Conservation (phyloP, 441 rosid species). For the Syzygium malaccense region DNA sequence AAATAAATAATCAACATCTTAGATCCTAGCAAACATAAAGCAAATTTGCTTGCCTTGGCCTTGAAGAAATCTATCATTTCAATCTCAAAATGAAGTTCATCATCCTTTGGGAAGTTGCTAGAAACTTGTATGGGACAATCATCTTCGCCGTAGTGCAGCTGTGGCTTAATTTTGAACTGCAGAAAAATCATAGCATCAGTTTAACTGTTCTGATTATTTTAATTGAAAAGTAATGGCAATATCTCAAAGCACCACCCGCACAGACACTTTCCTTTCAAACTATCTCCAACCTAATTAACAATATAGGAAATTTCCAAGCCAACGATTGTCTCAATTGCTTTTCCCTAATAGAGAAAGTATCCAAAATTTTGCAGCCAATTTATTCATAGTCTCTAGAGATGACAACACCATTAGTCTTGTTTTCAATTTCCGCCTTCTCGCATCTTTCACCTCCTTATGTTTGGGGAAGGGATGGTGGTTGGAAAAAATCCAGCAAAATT, state of each 20-base stretch:
- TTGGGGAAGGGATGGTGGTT: neutral
- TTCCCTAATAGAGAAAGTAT: neutral
- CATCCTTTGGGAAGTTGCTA: conserved; percentile 68
- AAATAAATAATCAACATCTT: neutral
- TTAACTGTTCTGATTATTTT: neutral
- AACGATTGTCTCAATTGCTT: neutral
- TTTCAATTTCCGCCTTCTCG: neutral
- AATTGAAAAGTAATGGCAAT: neutral
- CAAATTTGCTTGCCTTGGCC: conserved; percentile 56
- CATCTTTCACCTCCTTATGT: neutral
- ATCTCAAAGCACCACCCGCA: neutral
- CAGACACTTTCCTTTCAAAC: neutral
- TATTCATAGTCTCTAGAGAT: neutral
- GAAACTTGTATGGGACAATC: conserved; percentile 79
- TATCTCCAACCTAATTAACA: neutral
- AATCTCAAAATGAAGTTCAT: conserved; percentile 96
- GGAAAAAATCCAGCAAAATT: neutral
- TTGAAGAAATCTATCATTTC: conserved; percentile 76
- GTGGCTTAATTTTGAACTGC: conserved; percentile 95
- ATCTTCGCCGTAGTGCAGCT: conserved; percentile 86
- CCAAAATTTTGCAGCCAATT: neutral
- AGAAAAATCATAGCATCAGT: neutral
- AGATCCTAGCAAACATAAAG: neutral
- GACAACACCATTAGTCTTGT: neutral
- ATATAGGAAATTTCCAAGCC: neutral